These are phyloP conservation scores for Neurospora sp. DNA, from an alignment of 2,329 filamentous ascomycete genomes.

Conservation along the genomic window DNA sequence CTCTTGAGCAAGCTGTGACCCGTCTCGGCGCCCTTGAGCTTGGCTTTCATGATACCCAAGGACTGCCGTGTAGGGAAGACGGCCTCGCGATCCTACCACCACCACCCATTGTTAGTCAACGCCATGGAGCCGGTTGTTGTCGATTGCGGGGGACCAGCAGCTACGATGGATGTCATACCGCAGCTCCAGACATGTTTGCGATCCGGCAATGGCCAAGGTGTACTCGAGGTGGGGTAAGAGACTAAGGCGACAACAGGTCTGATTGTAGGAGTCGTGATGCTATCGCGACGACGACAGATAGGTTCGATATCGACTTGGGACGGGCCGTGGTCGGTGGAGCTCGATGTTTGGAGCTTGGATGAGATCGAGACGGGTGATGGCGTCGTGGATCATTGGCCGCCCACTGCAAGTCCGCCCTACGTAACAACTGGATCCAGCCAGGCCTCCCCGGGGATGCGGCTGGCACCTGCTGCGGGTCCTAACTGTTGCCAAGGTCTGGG, in stretches of 20 bases:
- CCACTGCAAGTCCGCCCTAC: background rate
- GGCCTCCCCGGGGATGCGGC: background rate
- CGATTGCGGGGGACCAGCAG: conserved; percentile 10
- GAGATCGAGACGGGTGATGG: background rate
- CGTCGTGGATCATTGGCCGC: background rate
- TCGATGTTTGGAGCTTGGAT: background rate
- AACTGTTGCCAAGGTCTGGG: background rate
- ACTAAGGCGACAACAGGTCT: background rate
- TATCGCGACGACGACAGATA: background rate
- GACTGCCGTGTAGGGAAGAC: conserved; percentile 98
- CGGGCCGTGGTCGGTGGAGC: background rate
- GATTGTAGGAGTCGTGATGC: background rate
- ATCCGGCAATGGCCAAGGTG: background rate
- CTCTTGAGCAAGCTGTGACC: conserved; percentile 93
- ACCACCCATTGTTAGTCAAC: background rate
- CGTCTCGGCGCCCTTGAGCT: conserved; percentile 86
- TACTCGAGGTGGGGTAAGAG: background rate
- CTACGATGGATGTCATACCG: conserved; percentile 21
- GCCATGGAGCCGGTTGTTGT: conserved; percentile 5
- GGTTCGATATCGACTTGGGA: background rate
- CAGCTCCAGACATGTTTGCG: conserved; percentile 29
- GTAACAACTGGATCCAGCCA: background rate
- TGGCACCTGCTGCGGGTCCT: background rate
- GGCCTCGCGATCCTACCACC: conserved; percentile 73
- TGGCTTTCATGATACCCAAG: conserved; percentile 92